Evolutionary conservation across 2,329 filamentous ascomycete species (phyloP), one percentile per base, ranked within the genome.

Genomic region (Xylariales sp.): DNA sequence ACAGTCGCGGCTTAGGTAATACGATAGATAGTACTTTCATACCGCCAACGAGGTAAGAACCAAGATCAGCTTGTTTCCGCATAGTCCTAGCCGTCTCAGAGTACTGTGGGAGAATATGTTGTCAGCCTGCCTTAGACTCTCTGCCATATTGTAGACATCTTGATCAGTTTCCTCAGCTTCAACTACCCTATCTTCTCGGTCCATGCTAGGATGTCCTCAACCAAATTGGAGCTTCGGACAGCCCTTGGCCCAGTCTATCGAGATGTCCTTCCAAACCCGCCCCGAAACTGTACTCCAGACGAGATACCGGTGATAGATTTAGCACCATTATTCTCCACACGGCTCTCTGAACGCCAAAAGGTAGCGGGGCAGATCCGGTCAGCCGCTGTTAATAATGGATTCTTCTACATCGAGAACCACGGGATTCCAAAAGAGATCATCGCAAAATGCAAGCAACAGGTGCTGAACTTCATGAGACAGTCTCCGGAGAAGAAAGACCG

Each of bases 281-380:
- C 54, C 29, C 52, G 56, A 32, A 47, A 56, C 43, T 60, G 57
- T 28, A 60, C 57, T 14, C 40, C 50, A 16, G 54, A 57, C 11
- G 70, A 79, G 52, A 73, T 79, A 10, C 76, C 76, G 3, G 52
- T 79, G 31, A 73, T 80, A 38, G 72, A 79, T 49, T 55, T 78
- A 5, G 61, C 63, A 0, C 52, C 56, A 10, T 63, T 65, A 42
- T 65, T 70, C 40, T 62, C 64, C 37, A 42, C 53, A 2, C 55
- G 62, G 1, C 37, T 64, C 0, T 49, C 55, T 0, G 59, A 64
- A 3, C 65, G 68, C 0, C 55, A 62, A 29, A 46, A 51, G 9
- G 63, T 74, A 0, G 71, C 71, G 0, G 48, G 51, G 0, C 53
- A 61, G 4, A 65, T 78, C 12, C 62, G 61, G 15, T 49, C 59